Conservation (phyloP, 2,329 filamentous ascomycete species). For the Clarireedia homoeocarpa region DNA sequence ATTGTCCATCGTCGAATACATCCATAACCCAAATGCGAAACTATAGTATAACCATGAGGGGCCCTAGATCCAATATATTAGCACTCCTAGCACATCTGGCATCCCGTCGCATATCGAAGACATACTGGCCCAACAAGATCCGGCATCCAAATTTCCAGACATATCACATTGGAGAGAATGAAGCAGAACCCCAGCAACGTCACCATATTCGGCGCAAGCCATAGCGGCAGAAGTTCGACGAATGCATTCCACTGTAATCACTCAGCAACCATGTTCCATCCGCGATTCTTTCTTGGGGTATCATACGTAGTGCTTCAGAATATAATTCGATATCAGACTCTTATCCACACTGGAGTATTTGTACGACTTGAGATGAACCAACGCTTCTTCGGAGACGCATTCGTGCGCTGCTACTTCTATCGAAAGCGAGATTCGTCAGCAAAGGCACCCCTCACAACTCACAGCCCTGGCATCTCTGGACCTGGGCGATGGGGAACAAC, state of each 20-base stretch:
- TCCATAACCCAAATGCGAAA: constrained; percentile 92
- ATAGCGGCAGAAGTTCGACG: constrained; percentile 85
- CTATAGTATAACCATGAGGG: constrained; percentile 92
- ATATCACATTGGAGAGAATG: constrained; percentile 72
- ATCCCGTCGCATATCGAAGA: not conserved
- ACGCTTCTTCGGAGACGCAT: constrained; percentile 80
- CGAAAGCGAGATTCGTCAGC: constrained; percentile 2
- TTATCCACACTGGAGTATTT: constrained; percentile 98
- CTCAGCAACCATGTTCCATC: constrained; percentile 12
- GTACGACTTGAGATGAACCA: constrained; percentile 88
- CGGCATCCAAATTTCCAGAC: constrained; percentile 73
- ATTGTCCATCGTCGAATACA: constrained; percentile 99
- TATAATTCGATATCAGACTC: constrained; percentile 86
- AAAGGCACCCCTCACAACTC: not conserved
- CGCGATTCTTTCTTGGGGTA: constrained; percentile 12
- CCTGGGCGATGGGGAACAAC: constrained; percentile 2
- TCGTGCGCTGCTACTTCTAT: constrained; percentile 52
- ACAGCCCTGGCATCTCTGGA: not conserved
- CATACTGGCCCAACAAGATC: constrained; percentile 83
- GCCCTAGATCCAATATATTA: constrained; percentile 43
- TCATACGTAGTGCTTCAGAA: constrained; percentile 88
- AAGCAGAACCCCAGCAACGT: constrained; percentile 92
- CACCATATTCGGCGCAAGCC: constrained; percentile 97
- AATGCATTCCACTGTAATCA: constrained; percentile 83
- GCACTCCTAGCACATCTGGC: not conserved